A percentile compares a stretch with the other conserved stretches of the same genome.
Conservation (phyloP, 1,284 basidiomycete genomes). For the Ceratobasidium sp. region DNA sequence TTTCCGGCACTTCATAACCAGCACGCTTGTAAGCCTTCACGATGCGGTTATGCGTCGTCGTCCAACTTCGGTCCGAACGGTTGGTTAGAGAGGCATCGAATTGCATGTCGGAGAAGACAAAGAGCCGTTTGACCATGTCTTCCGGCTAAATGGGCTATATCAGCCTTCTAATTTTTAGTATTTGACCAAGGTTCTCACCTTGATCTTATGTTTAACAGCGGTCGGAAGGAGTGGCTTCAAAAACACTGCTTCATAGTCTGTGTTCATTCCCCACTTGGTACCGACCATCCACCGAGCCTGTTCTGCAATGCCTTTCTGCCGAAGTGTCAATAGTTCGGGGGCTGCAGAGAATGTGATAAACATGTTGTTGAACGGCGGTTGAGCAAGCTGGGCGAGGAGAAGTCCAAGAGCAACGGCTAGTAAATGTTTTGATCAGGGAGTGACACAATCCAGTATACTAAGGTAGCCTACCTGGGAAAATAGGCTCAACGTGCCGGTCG, state of each 20-base stretch:
- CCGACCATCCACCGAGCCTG: conserved; percentile 59
- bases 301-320: conserved; percentile 57
- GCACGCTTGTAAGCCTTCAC: conserved; percentile 66
- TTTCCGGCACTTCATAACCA: conserved; percentile 76
- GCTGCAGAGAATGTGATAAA: conserved; percentile 76
- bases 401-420: conserved; percentile 72
- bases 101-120: conserved; percentile 83
- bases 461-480: conserved; percentile 60
- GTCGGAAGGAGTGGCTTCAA: conserved; percentile 69
- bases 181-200: conserved; percentile 53
- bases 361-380: conserved; percentile 70
- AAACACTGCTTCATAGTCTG: conserved; percentile 73
- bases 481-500: conserved; percentile 58
- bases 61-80: conserved; percentile 58
- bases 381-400: conserved; percentile 71
- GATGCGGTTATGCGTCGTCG: conserved; percentile 72
- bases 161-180: background rate
- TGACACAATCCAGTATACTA: too few relatives aligned
- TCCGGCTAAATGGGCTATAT: conserved; percentile 54
- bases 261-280: conserved; percentile 69
- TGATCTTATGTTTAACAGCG: conserved; percentile 67
- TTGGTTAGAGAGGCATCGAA: conserved; percentile 63
- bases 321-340: conserved; percentile 66
- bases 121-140: conserved; percentile 75
- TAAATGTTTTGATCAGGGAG: background rate